Evolutionary conservation across 2,329 filamentous ascomycete genomes (phyloP), one percentile per base, ranked within the genome.

Genomic region (Triangularia verruculosa): DNA sequence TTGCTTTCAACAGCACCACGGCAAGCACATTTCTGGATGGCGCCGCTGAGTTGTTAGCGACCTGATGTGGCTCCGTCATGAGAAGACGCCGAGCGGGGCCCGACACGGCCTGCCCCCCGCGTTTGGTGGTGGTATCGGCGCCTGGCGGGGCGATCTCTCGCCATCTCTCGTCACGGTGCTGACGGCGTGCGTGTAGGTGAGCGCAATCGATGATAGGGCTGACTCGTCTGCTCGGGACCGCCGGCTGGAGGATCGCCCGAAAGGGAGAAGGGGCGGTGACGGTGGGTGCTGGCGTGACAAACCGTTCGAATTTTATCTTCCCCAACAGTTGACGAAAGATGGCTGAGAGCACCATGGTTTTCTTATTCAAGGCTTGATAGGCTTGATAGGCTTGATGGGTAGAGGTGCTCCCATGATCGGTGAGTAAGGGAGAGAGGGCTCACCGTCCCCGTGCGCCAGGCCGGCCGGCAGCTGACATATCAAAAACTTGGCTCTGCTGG

Each of bases 401-500:
- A 47, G 39, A 47, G 6, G 8, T 20, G 39, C 17, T 17, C 20
- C 17, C 39, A 47, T 47, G 15, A n/a, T 57, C 55, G 22, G 25
- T 54, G 51, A 28, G 51, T 13, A 58, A 32, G 30, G 56, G 32
- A 24, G 15, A 34, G 20, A 24, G n/a, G 32, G 30, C 22, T 58
- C 30, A 43, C 30, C 55, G 22, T 57, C 17, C 30, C 55, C 24
- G 27, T 24, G 17, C 28, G 12, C 28, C 17, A 57, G 24, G 27
- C 22, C 30, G 34, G 32, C 27, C 27, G 32, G 55, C 28, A 43
- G 47, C 47, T 52, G 47, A 57, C 55, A 43, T 57, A 32, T 25
- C 55, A 57, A 17, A n/a, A 15, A 56, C 28, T 57, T 57, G 55
- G 55, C 55, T n/a, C 56, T 47, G 56, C 20, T 43, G 56, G 34